These are phyloP conservation scores for Elaeis oleifera DNA, from an alignment of 202 grass and related monocot species.

Conservation along the genomic window DNA sequence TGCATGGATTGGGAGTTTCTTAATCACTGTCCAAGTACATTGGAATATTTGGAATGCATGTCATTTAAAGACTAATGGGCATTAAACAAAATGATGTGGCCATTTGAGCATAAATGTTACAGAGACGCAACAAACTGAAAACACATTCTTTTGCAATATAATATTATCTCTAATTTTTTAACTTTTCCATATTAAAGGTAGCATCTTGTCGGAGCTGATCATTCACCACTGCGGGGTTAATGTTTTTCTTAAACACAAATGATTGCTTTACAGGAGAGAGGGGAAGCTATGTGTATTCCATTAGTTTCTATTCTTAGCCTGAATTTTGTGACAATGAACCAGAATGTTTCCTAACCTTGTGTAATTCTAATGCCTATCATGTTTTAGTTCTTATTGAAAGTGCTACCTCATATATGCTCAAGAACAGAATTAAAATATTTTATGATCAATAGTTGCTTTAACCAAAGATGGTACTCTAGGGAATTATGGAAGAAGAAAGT, in stretches of 20 bases:
- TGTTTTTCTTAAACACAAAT: neutral
- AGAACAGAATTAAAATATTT: neutral
- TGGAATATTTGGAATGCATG: no score
- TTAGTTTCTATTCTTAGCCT: neutral
- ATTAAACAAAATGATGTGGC: no score
- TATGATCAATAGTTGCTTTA: no score
- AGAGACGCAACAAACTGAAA: neutral
- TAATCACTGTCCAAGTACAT: no score
- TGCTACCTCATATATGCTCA: neutral
- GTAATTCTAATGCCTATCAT: neutral
- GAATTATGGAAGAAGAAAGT: neutral
- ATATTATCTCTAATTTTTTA: neutral
- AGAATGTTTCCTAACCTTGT: neutral
- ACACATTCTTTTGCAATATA: neutral
- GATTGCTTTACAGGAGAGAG: neutral
- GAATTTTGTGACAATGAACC: neutral
- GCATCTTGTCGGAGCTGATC: neutral
- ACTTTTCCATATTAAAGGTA: neutral
- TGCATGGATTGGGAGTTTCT: no score
- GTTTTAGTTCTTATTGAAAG: neutral
- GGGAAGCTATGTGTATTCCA: neutral
- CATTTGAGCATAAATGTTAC: neutral
- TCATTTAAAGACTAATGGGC: no score
- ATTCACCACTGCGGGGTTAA: neutral
- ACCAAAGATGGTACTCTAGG: neutral